These are phyloP conservation scores for Daldinia concentrica DNA, from an alignment of 495 filamentous ascomycete species.

Conservation along the genomic window DNA sequence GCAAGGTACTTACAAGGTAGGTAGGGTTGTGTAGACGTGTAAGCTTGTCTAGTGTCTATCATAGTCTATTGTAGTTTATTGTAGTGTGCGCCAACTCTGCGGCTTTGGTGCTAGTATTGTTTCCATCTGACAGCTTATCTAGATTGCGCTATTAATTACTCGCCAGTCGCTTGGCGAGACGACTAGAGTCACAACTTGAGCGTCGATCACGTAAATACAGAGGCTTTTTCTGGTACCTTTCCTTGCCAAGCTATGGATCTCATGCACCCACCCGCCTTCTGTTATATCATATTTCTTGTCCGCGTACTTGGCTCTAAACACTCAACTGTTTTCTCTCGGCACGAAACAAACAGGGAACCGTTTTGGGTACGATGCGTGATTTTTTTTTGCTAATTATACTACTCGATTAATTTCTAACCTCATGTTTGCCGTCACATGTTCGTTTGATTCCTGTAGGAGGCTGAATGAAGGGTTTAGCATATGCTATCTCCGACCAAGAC, in stretches of 20 bases:
- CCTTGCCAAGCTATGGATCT: constrained; percentile 35
- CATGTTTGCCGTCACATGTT: neutral
- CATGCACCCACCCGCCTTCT: constrained; percentile 35
- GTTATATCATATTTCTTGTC: constrained; percentile 19
- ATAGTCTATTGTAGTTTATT: constrained; percentile 2
- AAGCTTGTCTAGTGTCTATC: constrained; percentile 17
- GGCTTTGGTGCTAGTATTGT: constrained; percentile 29
- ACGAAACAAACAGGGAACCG: neutral
- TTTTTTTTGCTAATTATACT: neutral
- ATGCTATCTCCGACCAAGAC: constrained; percentile 14
- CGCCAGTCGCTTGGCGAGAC: constrained; percentile 41
- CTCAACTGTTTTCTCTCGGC: constrained; percentile 20
- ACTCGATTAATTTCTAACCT: neutral
- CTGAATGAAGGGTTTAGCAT: constrained; percentile 17
- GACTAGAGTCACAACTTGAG: constrained; percentile 18
- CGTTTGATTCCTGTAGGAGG: constrained; percentile 14
- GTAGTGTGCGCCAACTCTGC: constrained; percentile 34
- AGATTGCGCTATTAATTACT: constrained; percentile 46
- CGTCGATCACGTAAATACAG: constrained; percentile 28
- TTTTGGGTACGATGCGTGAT: constrained; percentile 6
- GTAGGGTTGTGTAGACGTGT: constrained; percentile 19
- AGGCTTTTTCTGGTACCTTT: constrained; percentile 35
- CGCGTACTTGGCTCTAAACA: constrained; percentile 3
- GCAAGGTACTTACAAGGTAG: neutral
- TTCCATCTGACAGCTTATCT: constrained; percentile 42